Conservation (phyloP, 208 protist genomes). For the Leishmania lainsoni region DNA sequence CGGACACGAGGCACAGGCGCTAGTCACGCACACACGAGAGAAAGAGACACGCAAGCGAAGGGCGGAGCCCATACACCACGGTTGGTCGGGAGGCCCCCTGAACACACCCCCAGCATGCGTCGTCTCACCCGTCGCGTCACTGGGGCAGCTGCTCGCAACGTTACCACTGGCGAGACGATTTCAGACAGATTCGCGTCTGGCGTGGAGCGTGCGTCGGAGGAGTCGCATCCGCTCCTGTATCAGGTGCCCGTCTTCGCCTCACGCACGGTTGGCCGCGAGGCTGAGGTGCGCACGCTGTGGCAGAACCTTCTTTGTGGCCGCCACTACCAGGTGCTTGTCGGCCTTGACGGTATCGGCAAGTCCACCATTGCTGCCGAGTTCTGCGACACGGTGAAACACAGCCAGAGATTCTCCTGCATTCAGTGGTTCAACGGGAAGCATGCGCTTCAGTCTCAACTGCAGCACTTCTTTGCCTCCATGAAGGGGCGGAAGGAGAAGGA, state of each 20-base stretch:
- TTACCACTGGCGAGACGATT: slow-evolving; percentile 18
- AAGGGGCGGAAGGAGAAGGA: slow-evolving; percentile 73
- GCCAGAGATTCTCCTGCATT: slow-evolving; percentile 85
- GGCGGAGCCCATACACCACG: no score
- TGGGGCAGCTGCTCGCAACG: background rate
- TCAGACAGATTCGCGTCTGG: slow-evolving; percentile 26
- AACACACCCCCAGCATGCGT: slow-evolving; percentile 10
- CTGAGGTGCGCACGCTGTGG: slow-evolving; percentile 76
- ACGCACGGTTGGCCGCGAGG: slow-evolving; percentile 63
- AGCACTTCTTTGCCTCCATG: slow-evolving; percentile 80
- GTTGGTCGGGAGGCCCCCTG: background rate
- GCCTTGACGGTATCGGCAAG: slow-evolving; percentile 87
- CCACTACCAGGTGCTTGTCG: slow-evolving; percentile 67
- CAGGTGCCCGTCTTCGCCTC: slow-evolving; percentile 54
- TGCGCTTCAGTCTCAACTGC: slow-evolving; percentile 35
- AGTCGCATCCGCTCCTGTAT: slow-evolving; percentile 73
- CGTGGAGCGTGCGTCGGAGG: slow-evolving; percentile 9
- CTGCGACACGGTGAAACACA: slow-evolving; percentile 67
- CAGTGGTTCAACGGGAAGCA: slow-evolving; percentile 79
- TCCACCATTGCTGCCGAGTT: slow-evolving; percentile 86
- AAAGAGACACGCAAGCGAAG: background rate
- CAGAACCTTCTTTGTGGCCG: slow-evolving; percentile 77
- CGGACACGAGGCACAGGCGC: background rate
- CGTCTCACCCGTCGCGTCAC: slow-evolving; percentile 15
- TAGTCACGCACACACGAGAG: background rate